Evolutionary conservation across 768 basidiomycete genomes (phyloP).

Genomic region (Hygrocybe coccinea): DNA sequence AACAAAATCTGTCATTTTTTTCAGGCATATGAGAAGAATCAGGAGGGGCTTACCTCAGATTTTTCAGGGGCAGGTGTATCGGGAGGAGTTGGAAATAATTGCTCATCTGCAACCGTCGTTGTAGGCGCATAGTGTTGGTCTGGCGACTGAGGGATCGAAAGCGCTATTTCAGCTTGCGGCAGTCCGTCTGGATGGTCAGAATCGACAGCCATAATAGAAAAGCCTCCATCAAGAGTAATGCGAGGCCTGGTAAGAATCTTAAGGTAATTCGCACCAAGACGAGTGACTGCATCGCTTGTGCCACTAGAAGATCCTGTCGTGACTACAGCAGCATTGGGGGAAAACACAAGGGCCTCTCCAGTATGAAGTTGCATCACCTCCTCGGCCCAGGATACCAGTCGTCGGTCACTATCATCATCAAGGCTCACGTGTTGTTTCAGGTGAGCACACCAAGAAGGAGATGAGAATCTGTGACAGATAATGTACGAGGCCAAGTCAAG

Average conservation of each 20-base stretch:
- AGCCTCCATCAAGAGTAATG: conserved; percentile 6
- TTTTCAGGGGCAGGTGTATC: no score
- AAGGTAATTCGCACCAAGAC: conserved; percentile 4
- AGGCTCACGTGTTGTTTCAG: conserved; percentile 44
- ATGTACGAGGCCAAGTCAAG: conserved; percentile 46
- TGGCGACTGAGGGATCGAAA: no score
- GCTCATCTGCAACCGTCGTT: no score
- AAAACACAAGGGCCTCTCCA: conserved; percentile 14
- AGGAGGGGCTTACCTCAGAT: no score
- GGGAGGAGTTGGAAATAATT: no score
- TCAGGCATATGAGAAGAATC: no score
- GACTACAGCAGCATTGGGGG: conserved; percentile 9
- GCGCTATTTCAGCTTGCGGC: no score
- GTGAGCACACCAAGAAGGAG: conserved; percentile 52
- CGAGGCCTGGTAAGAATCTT: conserved; percentile 6
- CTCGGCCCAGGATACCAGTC: conserved; percentile 8
- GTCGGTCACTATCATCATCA: conserved; percentile 31
- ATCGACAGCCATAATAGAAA: conserved; percentile 1
- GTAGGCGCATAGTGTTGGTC: no score
- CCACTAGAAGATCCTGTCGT: not conserved
- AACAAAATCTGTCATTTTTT: no score
- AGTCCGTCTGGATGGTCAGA: not conserved
- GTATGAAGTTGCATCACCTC: conserved; percentile 14
- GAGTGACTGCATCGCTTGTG: not conserved
- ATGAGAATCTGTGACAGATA: conserved; percentile 52